Evolutionary conservation across 2,329 filamentous ascomycete genomes (phyloP).

Genomic region (Alternaria rosae): DNA sequence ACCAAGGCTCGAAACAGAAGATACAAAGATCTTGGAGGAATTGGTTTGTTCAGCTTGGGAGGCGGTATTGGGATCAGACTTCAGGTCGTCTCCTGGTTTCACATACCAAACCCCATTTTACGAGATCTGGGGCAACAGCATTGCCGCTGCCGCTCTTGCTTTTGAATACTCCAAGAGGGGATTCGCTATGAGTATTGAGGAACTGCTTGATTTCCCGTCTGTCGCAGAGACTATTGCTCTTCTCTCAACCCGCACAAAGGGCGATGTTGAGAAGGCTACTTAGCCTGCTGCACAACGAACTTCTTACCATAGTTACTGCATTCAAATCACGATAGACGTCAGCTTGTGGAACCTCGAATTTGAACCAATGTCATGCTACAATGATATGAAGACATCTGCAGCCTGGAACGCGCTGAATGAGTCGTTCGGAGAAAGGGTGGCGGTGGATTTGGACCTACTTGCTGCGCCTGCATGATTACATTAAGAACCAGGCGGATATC

Average conservation of each 20-base stretch:
- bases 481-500: neutral
- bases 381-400: neutral
- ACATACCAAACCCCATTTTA: constrained; percentile 2
- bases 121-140: constrained; percentile 4
- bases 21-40: neutral
- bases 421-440: neutral
- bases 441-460: neutral
- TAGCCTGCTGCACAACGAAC: neutral
- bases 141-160: neutral
- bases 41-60: constrained; percentile 5
- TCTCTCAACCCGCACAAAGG: neutral
- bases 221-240: neutral
- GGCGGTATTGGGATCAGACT: constrained; percentile 4
- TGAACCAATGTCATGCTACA: neutral
- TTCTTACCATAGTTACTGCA: neutral
- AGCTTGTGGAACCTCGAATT: neutral
- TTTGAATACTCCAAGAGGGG: neutral
- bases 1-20: neutral
- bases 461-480: neutral
- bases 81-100: constrained; percentile 4
- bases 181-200: neutral
- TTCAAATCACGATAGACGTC: neutral
- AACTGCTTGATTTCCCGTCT: neutral
- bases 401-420: neutral
- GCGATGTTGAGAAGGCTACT: neutral